A percentile compares a stretch with the other conserved stretches of the same genome.
These are phyloP conservation scores for Suillus fuscotomentosus DNA, from an alignment of 768 basidiomycete genomes.

Conservation along the genomic window DNA sequence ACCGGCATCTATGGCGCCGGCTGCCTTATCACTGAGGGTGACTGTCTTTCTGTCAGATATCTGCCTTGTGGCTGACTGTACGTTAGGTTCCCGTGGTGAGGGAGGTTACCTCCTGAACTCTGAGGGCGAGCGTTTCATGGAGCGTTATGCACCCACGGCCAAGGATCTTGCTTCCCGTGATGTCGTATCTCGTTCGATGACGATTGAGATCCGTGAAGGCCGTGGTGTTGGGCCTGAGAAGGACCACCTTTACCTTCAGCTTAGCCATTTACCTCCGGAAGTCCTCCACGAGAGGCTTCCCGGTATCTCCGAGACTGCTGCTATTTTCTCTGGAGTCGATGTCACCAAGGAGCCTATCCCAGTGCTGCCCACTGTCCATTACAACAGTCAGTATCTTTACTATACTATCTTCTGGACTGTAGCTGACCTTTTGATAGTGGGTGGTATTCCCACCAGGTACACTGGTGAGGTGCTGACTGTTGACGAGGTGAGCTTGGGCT, in stretches of 20 bases:
- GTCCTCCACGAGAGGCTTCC: slow-evolving; percentile 95
- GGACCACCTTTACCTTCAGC: slow-evolving; percentile 95
- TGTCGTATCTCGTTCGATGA: slow-evolving; percentile 99
- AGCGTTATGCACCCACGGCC: slow-evolving; percentile 98
- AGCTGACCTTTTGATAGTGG: slow-evolving; percentile 57
- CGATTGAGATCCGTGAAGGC: slow-evolving; percentile 96
- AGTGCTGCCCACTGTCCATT: slow-evolving; percentile 96
- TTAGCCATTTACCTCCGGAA: slow-evolving; percentile 95
- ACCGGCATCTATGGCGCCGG: slow-evolving; percentile 99
- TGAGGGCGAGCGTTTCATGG: slow-evolving; percentile 99
- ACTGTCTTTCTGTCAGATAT: slow-evolving; percentile 8
- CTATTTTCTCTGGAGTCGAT: slow-evolving; percentile 98
- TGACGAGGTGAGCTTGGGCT: slow-evolving; percentile 48
- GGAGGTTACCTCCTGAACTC: slow-evolving; percentile 98
- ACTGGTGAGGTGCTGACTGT: slow-evolving; percentile 94
- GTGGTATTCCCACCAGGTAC: slow-evolving; percentile 98
- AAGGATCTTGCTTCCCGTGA: slow-evolving; percentile 99
- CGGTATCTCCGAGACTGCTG: slow-evolving; percentile 99
- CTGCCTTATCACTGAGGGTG: slow-evolving; percentile 97
- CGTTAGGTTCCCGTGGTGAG: slow-evolving; percentile 92
- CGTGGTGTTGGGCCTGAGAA: slow-evolving; percentile 98
- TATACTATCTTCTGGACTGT: not conserved
- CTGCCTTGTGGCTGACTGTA: slow-evolving; percentile 1
- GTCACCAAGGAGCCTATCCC: slow-evolving; percentile 99
- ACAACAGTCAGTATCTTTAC: slow-evolving; percentile 75